Evolutionary conservation across 2,329 filamentous ascomycete species (phyloP).

Genomic region (Acephala macrosclerotiorum): DNA sequence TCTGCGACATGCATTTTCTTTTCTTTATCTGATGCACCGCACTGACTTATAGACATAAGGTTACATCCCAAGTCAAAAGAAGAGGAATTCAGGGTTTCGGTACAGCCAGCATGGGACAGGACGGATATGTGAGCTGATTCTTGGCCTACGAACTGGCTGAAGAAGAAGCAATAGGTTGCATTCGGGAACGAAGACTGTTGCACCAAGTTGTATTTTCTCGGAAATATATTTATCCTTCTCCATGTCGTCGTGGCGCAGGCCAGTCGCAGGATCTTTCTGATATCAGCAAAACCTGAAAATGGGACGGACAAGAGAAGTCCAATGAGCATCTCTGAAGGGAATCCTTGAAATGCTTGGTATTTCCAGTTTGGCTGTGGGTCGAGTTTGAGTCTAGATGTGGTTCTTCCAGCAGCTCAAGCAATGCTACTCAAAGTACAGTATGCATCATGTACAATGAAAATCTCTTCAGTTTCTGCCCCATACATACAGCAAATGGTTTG

Average conservation of each 20-base stretch:
- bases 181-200: background rate
- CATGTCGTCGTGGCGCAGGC: background rate
- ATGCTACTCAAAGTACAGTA: background rate
- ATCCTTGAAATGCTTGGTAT: slow-evolving; percentile 2
- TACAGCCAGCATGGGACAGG: slow-evolving; percentile 9
- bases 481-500: background rate
- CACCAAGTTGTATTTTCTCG: background rate
- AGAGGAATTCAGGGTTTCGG: slow-evolving; percentile 1
- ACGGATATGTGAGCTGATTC: slow-evolving; percentile 2
- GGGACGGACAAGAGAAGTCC: background rate
- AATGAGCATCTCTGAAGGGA: background rate
- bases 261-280: background rate
- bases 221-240: slow-evolving; percentile 13
- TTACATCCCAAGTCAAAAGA: background rate
- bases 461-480: slow-evolving; percentile 13
- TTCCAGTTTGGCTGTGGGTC: background rate
- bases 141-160: background rate
- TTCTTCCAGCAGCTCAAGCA: background rate
- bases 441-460: slow-evolving; percentile 23
- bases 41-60: background rate
- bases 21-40: slow-evolving; percentile 9
- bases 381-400: slow-evolving; percentile 1
- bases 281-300: background rate
- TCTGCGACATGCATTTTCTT: slow-evolving; percentile 11
- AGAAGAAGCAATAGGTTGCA: background rate